Percentiles rank a stretch among this genome's conserved stretches.
Conservation (phyloP, 768 basidiomycete species). For the Coprinopsis sp. region DNA sequence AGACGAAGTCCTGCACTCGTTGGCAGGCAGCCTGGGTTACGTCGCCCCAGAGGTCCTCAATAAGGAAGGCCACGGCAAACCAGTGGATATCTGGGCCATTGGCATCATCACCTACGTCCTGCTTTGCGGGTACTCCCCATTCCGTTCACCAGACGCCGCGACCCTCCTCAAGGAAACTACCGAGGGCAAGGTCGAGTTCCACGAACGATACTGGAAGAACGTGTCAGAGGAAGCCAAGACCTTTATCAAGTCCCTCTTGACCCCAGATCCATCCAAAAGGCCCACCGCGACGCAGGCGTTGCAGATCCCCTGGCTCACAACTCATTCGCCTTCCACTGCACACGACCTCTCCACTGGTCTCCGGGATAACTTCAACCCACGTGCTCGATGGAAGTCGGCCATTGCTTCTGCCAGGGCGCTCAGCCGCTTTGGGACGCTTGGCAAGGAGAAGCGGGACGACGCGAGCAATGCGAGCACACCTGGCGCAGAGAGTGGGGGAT, state of each 20-base stretch:
- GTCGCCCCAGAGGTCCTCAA: constrained; percentile 87
- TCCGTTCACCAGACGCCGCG: constrained; percentile 76
- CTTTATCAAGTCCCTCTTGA: constrained; percentile 71
- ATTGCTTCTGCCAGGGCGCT: constrained; percentile 50
- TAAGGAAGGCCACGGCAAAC: constrained; percentile 82
- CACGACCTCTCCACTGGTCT: constrained; percentile 71
- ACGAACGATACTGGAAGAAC: constrained; percentile 92
- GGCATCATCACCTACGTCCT: constrained; percentile 95
- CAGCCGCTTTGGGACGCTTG: constrained; percentile 29
- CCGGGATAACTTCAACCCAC: constrained; percentile 78
- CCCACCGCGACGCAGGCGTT: constrained; percentile 73
- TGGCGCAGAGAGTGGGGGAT: constrained; percentile 30
- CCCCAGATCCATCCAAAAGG: constrained; percentile 64
- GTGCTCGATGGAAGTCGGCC: constrained; percentile 67
- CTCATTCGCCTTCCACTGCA: constrained; percentile 58
- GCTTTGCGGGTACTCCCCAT: constrained; percentile 93
- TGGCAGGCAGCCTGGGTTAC: constrained; percentile 85
- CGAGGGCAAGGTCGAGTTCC: constrained; percentile 82
- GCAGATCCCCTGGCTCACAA: constrained; percentile 72
- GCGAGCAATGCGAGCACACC: background rate
- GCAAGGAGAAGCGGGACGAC: constrained; percentile 11
- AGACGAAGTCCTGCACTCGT: constrained; percentile 62
- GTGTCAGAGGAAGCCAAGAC: constrained; percentile 77
- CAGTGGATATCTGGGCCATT: constrained; percentile 91
- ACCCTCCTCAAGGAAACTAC: constrained; percentile 82